These are phyloP conservation scores for Dictyophora rubrovolvata DNA, from an alignment of 768 basidiomycete genomes.

Conservation along the genomic window DNA sequence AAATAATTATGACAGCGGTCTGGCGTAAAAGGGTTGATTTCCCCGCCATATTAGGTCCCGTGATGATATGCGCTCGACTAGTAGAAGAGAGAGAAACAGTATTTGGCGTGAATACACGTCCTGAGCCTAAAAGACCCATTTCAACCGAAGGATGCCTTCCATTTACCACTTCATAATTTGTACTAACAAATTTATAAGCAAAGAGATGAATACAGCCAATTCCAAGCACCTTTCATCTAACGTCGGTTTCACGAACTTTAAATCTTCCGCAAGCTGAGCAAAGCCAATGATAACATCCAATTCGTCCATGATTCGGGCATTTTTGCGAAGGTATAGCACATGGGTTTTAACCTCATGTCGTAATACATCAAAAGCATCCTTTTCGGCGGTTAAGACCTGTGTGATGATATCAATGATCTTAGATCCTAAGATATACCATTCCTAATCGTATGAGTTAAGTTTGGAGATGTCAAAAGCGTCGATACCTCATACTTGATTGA, in stretches of 20 bases:
- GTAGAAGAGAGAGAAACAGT: slow-evolving; percentile 50
- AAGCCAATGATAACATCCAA: slow-evolving; percentile 78
- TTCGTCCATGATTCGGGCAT: slow-evolving; percentile 75
- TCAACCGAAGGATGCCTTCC: slow-evolving; percentile 94
- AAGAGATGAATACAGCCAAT: slow-evolving; percentile 18
- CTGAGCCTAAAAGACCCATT: slow-evolving; percentile 63
- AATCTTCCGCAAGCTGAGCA: slow-evolving; percentile 67
- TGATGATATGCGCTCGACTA: slow-evolving; percentile 72
- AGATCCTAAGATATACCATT: slow-evolving; percentile 69
- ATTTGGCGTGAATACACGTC: slow-evolving; percentile 80
- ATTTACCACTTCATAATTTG: slow-evolving; percentile 55
- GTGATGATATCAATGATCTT: slow-evolving; percentile 48
- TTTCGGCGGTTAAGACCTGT: slow-evolving; percentile 50
- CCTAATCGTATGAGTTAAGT: slow-evolving; percentile 29
- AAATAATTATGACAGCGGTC: slow-evolving; percentile 76
- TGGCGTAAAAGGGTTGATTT: slow-evolving; percentile 93
- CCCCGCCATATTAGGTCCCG: slow-evolving; percentile 93
- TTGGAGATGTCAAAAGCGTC: neutral
- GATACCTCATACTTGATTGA: slow-evolving; percentile 40
- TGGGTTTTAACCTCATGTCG: slow-evolving; percentile 57
- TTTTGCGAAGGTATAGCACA: slow-evolving; percentile 50
- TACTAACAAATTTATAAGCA: slow-evolving; percentile 21
- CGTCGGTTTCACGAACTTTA: slow-evolving; percentile 63
- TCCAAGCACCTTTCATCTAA: slow-evolving; percentile 52
- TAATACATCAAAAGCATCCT: slow-evolving; percentile 59